phyloP scores from a whole-genome alignment of 768 basidiomycete species.

The Botryobasidium botryosum region DNA sequence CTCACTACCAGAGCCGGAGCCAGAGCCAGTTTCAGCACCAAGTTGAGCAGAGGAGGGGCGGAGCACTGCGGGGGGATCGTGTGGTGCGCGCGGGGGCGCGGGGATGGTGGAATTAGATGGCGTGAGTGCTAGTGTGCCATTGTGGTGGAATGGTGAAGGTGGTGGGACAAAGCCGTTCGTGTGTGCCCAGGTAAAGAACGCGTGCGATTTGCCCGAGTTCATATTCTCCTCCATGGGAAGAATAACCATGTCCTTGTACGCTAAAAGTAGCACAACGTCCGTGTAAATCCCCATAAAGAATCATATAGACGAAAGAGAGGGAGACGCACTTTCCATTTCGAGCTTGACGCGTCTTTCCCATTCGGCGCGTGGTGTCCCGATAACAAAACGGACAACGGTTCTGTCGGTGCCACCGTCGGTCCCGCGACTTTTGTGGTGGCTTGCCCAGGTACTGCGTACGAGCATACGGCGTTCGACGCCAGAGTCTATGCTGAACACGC shows the following conservation, averaged over 20 bases:
- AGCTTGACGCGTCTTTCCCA: constrained; percentile 21
- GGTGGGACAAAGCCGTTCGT: constrained; percentile 10
- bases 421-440: constrained; percentile 17
- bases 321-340: constrained; percentile 22
- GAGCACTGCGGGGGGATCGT: constrained; percentile 10
- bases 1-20: background rate
- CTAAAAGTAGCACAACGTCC: constrained; percentile 3
- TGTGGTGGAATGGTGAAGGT: background rate
- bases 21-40: background rate
- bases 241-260: constrained; percentile 19
- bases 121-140: constrained; percentile 4
- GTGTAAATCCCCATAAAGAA: too few species aligned
- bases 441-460: constrained; percentile 25
- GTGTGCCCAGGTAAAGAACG: constrained; percentile 28
- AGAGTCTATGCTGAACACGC: constrained; percentile 26
- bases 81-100: constrained; percentile 9
- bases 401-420: constrained; percentile 20
- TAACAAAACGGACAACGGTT: constrained; percentile 24
- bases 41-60: background rate
- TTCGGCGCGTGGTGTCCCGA: constrained; percentile 22
- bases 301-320: background rate
- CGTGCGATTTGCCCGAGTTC: constrained; percentile 31
- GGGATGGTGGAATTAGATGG: constrained; percentile 5
- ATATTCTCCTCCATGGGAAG: constrained; percentile 28
- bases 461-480: constrained; percentile 24